phyloP scores from a whole-genome alignment of 225 moss, liverwort and hornwort species.

The Rhytidiadelphus loreus region DNA sequence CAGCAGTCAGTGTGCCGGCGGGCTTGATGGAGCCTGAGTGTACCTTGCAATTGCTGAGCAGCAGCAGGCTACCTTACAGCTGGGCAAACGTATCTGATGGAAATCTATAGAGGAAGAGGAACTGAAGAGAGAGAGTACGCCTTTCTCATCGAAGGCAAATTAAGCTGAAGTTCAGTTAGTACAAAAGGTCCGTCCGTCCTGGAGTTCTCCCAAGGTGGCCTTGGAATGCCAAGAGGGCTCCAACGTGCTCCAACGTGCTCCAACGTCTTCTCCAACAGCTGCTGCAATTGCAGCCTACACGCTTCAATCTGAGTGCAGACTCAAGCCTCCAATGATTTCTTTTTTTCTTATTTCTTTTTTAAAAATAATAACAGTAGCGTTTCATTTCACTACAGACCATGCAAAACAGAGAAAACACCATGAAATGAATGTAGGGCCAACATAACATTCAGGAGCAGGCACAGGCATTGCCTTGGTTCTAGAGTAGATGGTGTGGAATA shows the following conservation, averaged over 20 bases:
- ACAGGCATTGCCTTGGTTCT: too few species aligned
- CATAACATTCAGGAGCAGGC: too few species aligned
- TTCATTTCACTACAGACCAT: too few species aligned
- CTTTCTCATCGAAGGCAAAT: too few species aligned
- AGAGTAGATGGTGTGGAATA: too few species aligned
- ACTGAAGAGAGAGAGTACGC: neutral
- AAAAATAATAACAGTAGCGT: too few species aligned
- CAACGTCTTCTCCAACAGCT: neutral
- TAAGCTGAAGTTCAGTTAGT: too few species aligned
- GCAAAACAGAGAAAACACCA: too few species aligned
- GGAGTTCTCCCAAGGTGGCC: neutral
- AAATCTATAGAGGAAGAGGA: neutral
- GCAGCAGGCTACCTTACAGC: neutral
- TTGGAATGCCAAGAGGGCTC: neutral
- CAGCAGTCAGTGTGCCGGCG: neutral
- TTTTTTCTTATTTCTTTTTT: too few species aligned
- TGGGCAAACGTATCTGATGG: neutral
- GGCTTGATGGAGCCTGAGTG: neutral
- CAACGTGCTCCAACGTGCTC: constrained; percentile 31
- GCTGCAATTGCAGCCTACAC: neutral
- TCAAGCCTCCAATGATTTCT: too few species aligned
- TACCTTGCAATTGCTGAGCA: neutral
- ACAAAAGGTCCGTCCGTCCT: neutral
- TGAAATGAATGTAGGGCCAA: too few species aligned
- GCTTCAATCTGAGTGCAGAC: neutral